Evolutionary conservation across 768 basidiomycete genomes (phyloP).

Genomic region (Butyriboletus loyo): DNA sequence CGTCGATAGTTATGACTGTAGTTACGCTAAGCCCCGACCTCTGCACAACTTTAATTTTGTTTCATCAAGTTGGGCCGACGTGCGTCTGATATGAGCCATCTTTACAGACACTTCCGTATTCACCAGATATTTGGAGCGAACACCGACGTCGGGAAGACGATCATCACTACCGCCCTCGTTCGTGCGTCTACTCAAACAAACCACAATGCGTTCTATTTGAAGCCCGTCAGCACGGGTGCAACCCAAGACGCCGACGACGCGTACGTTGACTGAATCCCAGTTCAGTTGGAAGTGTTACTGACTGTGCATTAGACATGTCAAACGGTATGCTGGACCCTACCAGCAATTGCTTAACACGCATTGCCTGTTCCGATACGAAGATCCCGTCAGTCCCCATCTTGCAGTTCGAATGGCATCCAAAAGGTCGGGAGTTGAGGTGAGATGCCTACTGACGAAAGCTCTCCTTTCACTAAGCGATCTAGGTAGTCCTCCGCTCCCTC

Average conservation of each 20-base stretch:
- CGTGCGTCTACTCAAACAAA: conserved; percentile 65
- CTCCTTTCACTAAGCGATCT: conserved; percentile 3
- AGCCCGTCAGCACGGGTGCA: conserved; percentile 90
- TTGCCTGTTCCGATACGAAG: conserved; percentile 80
- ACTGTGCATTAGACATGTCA: conserved; percentile 55
- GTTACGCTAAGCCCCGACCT: neutral
- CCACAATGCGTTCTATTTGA: conserved; percentile 64
- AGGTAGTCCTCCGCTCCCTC: conserved; percentile 42
- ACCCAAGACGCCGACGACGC: conserved; percentile 77
- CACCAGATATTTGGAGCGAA: conserved; percentile 96
- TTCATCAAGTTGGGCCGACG: neutral
- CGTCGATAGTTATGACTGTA: neutral
- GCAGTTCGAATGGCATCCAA: conserved; percentile 57
- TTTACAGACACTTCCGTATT: conserved; percentile 81
- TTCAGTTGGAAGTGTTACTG: neutral
- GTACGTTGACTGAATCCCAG: conserved; percentile 42
- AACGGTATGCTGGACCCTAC: conserved; percentile 44
- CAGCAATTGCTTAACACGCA: conserved; percentile 48
- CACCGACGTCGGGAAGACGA: conserved; percentile 94
- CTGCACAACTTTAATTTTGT: neutral
- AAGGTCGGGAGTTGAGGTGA: conserved; percentile 32
- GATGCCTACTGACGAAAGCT: neutral
- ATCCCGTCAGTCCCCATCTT: conserved; percentile 92
- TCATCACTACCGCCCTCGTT: conserved; percentile 81
- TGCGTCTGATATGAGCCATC: conserved; percentile 57